Conservation (phyloP, 257 asterid genomes). For the Capsicum pubescens region DNA sequence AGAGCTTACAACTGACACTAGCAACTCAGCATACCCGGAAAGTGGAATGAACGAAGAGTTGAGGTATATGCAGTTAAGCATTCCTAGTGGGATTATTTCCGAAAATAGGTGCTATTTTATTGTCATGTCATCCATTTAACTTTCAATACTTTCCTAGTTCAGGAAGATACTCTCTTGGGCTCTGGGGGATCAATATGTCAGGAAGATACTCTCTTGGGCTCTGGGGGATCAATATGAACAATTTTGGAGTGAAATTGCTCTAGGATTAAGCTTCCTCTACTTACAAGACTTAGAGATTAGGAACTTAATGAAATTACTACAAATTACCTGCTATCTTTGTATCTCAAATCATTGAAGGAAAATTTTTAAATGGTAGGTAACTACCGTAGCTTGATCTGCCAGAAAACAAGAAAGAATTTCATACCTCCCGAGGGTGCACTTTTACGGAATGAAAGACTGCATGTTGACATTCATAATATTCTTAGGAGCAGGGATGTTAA, state of each 20-base stretch:
- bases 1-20: slow-evolving; percentile 59
- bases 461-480: not conserved
- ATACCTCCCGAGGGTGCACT: not conserved
- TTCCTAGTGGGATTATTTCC: slow-evolving; percentile 14
- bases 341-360: slow-evolving; percentile 25
- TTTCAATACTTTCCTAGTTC: not conserved
- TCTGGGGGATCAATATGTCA: not conserved
- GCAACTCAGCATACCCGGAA: slow-evolving; percentile 59
- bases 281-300: slow-evolving; percentile 2
- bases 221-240: not conserved
- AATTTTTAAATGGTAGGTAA: not conserved
- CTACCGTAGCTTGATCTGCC: not conserved
- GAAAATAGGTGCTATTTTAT: slow-evolving; percentile 7
- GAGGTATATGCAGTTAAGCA: slow-evolving; percentile 52
- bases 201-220: not conserved
- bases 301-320: slow-evolving; percentile 13
- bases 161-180: not conserved
- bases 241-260: not conserved
- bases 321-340: slow-evolving; percentile 3
- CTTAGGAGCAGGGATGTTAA: slow-evolving; percentile 4
- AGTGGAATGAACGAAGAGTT: slow-evolving; percentile 79
- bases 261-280: not conserved
- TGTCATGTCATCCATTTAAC: not conserved
- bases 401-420: slow-evolving; percentile 19
- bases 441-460: slow-evolving; percentile 19